These are phyloP conservation scores for Croton laevigatus DNA, from an alignment of 441 rosid species.

Conservation along the genomic window DNA sequence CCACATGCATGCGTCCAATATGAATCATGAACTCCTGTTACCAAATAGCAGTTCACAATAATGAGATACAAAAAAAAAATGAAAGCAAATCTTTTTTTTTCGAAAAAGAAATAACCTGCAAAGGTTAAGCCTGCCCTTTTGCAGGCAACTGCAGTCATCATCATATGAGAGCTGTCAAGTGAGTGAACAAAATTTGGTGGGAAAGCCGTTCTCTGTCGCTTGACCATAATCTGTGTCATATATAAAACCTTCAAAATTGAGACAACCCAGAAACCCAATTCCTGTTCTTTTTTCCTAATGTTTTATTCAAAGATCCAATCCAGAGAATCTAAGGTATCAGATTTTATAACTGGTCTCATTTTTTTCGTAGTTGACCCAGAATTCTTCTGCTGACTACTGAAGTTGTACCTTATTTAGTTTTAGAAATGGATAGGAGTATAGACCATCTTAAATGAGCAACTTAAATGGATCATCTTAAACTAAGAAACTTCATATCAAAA, in stretches of 20 bases:
- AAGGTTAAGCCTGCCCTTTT: constrained; percentile 80
- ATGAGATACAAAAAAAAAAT: constrained; percentile 22
- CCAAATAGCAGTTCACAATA: constrained; percentile 20
- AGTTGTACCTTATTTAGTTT: not conserved
- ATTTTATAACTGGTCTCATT: not conserved
- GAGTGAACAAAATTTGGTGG: constrained; percentile 99
- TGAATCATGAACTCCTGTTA: constrained; percentile 96
- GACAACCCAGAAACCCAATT: not conserved
- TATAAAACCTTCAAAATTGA: constrained; percentile 10
- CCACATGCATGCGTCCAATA: constrained; percentile 98
- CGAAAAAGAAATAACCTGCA: constrained; percentile 64
- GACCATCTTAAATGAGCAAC: not conserved
- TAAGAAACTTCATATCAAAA: too few species aligned
- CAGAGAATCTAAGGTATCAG: not conserved
- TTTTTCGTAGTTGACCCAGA: not conserved
- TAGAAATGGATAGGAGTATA: not conserved
- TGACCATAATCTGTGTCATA: constrained; percentile 58
- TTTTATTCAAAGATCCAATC: not conserved
- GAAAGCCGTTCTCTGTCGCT: constrained; percentile 91
- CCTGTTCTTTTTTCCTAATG: not conserved
- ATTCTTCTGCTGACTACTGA: not conserved
- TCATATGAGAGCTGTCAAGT: constrained; percentile 98
- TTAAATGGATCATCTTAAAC: too few species aligned
- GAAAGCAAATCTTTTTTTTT: constrained; percentile 16
- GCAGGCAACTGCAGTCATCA: constrained; percentile 99